These are phyloP conservation scores for peach (Prunus persica) DNA, from an alignment of 306 rosid genomes.

Conservation along the genomic window Prunus_persica_NCBIv2 NC_034009.1:9211001-9211500, in stretches of 20 bases:
- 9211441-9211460: neutral
- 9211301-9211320: neutral
- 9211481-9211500: neutral
- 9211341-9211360: neutral
- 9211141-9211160: constrained; percentile 2
- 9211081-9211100: neutral
- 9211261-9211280: neutral
- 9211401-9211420: neutral
- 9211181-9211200: neutral
- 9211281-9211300: neutral
- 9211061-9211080: constrained; percentile 55
- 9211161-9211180: neutral
- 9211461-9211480: neutral
- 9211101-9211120: neutral
- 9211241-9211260: neutral
- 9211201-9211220: neutral
- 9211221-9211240: neutral
- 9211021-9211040: constrained; percentile 93
- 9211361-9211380: neutral
- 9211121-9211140: neutral
- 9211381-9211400: neutral
- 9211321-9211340: neutral
- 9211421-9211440: neutral
- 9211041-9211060: constrained; percentile 92
- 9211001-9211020: constrained; percentile 93